Evolutionary conservation across 768 basidiomycete genomes (phyloP), one percentile per base, ranked within the genome.

Genomic region (Trametes meyenii): DNA sequence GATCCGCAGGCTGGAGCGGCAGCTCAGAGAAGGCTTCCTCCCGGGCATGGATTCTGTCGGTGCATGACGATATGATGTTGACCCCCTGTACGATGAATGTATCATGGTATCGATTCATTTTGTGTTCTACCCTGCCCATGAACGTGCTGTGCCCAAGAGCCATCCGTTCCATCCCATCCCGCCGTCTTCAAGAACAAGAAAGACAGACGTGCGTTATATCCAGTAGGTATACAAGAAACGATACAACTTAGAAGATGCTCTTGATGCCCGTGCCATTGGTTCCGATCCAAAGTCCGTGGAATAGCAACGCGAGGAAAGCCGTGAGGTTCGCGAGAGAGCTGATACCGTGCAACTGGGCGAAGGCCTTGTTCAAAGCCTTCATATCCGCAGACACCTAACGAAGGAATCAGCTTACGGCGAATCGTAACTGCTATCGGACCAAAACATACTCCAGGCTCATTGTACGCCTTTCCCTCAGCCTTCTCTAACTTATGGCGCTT

Each of bases 21-120:
- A 85, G 72, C 74, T 94, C 67, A 83, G 85, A 69, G 93, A 95
- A 70, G 94, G 94, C 45, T 93, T 89, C 74, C 74, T 94, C 74
- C 92, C 93, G 50, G 81, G 84, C 61, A 81, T 88, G 77, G 90
- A 91, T 70, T 81, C 85, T 52, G 85, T 92, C 58, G 90, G 90
- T 43, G 90, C 90, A 76, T 92, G 75, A 84, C 36, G 21, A 21
- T 40, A 26, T 3, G 36, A 23, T 19, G 26, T n/a, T 33, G 26
- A n/a, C 8, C 52, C 29, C 40, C 6, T 60, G 56, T 65, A 65
- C 65, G 62, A 62, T 65, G 66, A 54, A 65, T 62, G 66, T 67
- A 66, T 55, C 46, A 54, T 63, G 57, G 46, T 61, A 58, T 57
- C 51, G 58, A 59, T 63, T 60, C 68, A 56, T 66, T 64, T 69